Evolutionary conservation across 1,284 basidiomycete species (phyloP).

Genomic region (Blastosporella zonata): DNA sequence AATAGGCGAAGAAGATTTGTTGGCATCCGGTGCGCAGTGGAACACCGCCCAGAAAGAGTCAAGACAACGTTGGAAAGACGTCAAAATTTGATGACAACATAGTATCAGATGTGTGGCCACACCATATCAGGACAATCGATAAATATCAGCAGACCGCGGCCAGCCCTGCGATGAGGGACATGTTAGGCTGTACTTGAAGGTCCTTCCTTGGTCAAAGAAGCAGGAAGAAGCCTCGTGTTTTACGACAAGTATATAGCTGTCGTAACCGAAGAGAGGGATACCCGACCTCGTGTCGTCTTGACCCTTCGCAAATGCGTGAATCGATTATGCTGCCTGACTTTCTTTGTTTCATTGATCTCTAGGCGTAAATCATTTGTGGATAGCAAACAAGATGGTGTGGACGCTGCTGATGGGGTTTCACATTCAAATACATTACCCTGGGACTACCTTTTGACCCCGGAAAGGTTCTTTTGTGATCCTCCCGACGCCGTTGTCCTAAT

Average conservation of each 20-base stretch:
- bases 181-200: conserved; percentile 4
- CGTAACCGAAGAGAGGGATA: not conserved
- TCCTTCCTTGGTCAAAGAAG: conserved; percentile 7
- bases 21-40: conserved; percentile 16
- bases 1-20: conserved; percentile 8
- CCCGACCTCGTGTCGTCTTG: conserved; percentile 7
- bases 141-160: too few species aligned
- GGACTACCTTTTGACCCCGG: not conserved
- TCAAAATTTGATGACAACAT: conserved; percentile 21
- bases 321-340: not conserved
- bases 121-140: conserved; percentile 35
- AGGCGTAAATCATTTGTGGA: not conserved
- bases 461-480: conserved; percentile 5
- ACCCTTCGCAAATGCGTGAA: not conserved
- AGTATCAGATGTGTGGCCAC: conserved; percentile 18
- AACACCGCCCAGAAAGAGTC: conserved; percentile 18
- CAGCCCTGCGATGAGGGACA: conserved; percentile 7
- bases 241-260: conserved; percentile 6
- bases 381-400: not conserved
- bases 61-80: conserved; percentile 21
- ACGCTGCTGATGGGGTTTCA: not conserved
- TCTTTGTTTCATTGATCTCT: not conserved
- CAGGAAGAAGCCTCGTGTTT: conserved; percentile 13
- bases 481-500: not conserved
- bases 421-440: not conserved